phyloP scores from a whole-genome alignment of 2,329 filamentous ascomycete genomes.

The Triangularia setosa region DNA sequence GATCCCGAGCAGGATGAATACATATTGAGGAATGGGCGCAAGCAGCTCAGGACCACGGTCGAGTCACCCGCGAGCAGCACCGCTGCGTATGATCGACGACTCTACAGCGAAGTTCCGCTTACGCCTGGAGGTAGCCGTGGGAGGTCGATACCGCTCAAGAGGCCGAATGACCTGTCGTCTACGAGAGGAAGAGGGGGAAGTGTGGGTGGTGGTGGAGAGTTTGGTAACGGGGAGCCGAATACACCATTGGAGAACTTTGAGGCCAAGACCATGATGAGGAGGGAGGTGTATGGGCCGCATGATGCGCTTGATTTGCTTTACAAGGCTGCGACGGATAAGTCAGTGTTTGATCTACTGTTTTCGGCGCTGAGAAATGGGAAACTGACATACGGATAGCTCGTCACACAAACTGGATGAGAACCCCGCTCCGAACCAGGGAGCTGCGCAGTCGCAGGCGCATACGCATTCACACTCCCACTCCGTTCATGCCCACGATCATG shows the following conservation, averaged over 20 bases:
- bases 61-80: slow-evolving; percentile 37
- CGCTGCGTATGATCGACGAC: slow-evolving; percentile 38
- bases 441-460: slow-evolving; percentile 2
- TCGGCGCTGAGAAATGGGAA: neutral
- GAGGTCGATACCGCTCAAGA: slow-evolving; percentile 60
- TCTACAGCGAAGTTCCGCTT: slow-evolving; percentile 55
- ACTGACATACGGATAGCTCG: slow-evolving; percentile 21
- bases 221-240: slow-evolving; percentile 52
- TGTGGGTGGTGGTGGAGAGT: slow-evolving; percentile 34
- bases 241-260: slow-evolving; percentile 62
- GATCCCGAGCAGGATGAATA: slow-evolving; percentile 59
- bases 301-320: slow-evolving; percentile 90
- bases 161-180: slow-evolving; percentile 46
- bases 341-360: slow-evolving; percentile 15
- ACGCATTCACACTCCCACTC: slow-evolving; percentile 14
- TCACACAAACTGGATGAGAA: slow-evolving; percentile 23
- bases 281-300: slow-evolving; percentile 82
- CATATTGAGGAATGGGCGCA: slow-evolving; percentile 68
- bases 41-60: slow-evolving; percentile 53
- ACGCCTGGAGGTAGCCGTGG: slow-evolving; percentile 64
- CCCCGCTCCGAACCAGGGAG: slow-evolving; percentile 5
- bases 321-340: slow-evolving; percentile 70
- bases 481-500: slow-evolving; percentile 17
- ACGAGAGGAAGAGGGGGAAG: slow-evolving; percentile 33
- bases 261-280: slow-evolving; percentile 61